phyloP scores from a whole-genome alignment of 2,329 filamentous ascomycete species.

The Fusarium brevicatenulatum region DNA sequence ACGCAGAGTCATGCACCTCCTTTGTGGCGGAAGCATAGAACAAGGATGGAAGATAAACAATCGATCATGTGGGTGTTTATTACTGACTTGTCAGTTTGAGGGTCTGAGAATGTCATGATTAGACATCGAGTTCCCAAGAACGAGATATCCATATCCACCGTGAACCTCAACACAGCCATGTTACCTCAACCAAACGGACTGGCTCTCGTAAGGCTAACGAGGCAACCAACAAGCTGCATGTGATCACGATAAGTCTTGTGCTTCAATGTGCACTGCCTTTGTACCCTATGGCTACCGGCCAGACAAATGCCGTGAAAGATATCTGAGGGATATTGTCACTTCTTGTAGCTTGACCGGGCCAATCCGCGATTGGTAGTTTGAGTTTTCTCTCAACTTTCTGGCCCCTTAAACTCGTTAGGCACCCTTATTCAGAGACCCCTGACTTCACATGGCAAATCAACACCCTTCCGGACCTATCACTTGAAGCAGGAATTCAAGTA shows the following conservation, averaged over 20 bases:
- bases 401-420: slow-evolving; percentile 9
- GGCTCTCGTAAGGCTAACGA: slow-evolving; percentile 6
- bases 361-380: slow-evolving; percentile 2
- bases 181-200: slow-evolving; percentile 7
- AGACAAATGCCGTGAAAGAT: slow-evolving; percentile 3
- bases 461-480: slow-evolving; percentile 8
- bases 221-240: slow-evolving; percentile 1
- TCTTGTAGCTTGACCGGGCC: not conserved
- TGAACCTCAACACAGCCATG: slow-evolving; percentile 16
- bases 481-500: slow-evolving; percentile 19
- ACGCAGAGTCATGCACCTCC: slow-evolving; percentile 6
- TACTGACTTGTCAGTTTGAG: slow-evolving; percentile 3
- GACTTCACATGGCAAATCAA: slow-evolving; percentile 7
- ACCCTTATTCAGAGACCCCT: slow-evolving; percentile 5
- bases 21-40: slow-evolving; percentile 8
- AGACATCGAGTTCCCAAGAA: slow-evolving; percentile 5
- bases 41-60: not conserved
- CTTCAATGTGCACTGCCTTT: slow-evolving; percentile 26
- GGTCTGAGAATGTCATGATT: slow-evolving; percentile 16
- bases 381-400: not conserved
- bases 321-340: slow-evolving; percentile 1
- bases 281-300: slow-evolving; percentile 4
- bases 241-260: slow-evolving; percentile 1
- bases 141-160: slow-evolving; percentile 17
- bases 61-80: not conserved